Conservation (phyloP, 768 basidiomycete genomes). For the Amanita jacksonii region DNA sequence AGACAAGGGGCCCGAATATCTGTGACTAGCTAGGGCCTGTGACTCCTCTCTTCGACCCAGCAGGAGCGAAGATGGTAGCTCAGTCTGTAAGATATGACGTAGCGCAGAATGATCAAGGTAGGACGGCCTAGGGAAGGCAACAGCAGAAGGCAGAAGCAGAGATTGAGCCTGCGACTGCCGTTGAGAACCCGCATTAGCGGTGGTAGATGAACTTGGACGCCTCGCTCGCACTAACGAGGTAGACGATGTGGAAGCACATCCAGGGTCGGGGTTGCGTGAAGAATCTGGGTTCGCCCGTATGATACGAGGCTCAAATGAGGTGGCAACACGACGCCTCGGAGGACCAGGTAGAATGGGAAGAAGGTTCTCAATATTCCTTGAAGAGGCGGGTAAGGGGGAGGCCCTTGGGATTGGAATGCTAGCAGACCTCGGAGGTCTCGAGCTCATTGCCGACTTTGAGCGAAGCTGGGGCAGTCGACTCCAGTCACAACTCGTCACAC, state of each 20-base stretch:
- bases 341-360: slow-evolving; percentile 46
- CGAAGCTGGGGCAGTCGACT: neutral
- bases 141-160: slow-evolving; percentile 21
- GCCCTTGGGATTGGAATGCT: slow-evolving; percentile 60
- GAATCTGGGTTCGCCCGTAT: slow-evolving; percentile 42
- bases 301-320: slow-evolving; percentile 56
- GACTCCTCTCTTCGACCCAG: slow-evolving; percentile 30
- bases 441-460: slow-evolving; percentile 1
- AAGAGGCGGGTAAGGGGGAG: slow-evolving; percentile 32
- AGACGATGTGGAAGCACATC: slow-evolving; percentile 32
- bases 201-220: neutral
- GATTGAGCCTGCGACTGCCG: slow-evolving; percentile 20
- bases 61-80: slow-evolving; percentile 28
- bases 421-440: slow-evolving; percentile 42
- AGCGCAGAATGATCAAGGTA: slow-evolving; percentile 74
- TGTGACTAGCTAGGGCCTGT: slow-evolving; percentile 12
- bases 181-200: slow-evolving; percentile 6
- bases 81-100: slow-evolving; percentile 57
- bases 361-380: slow-evolving; percentile 54
- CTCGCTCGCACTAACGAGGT: slow-evolving; percentile 18
- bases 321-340: slow-evolving; percentile 30
- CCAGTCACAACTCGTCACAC: slow-evolving; percentile 10
- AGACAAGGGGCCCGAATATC: slow-evolving; percentile 24
- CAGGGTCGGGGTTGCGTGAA: slow-evolving; percentile 29
- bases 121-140: slow-evolving; percentile 52